These are phyloP conservation scores for Quercus suber DNA, from an alignment of 306 rosid genomes.

Conservation along the genomic window DNA sequence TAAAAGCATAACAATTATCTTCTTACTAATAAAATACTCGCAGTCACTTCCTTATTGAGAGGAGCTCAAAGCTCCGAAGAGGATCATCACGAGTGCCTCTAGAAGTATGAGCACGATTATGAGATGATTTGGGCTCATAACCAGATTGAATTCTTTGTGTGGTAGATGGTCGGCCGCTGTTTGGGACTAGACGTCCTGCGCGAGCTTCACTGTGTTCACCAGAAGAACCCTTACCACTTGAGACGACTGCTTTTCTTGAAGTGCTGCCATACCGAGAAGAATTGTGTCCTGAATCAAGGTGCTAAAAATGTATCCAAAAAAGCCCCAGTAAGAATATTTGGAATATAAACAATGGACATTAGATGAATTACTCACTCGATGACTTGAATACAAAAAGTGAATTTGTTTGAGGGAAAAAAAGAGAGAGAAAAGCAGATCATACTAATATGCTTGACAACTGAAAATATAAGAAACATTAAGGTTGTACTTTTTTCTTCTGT, in stretches of 20 bases:
- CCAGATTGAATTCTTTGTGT: slow-evolving; percentile 50
- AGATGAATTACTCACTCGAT: neutral
- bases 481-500: neutral
- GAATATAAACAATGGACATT: neutral
- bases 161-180: slow-evolving; percentile 53
- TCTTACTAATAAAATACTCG: neutral
- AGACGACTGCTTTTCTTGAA: slow-evolving; percentile 63
- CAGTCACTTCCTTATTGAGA: slow-evolving; percentile 70
- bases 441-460: neutral
- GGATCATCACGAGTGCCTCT: slow-evolving; percentile 79
- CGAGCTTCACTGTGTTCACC: slow-evolving; percentile 69
- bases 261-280: slow-evolving; percentile 81
- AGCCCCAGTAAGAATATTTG: slow-evolving; percentile 1
- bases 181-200: slow-evolving; percentile 42
- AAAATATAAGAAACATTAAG: neutral
- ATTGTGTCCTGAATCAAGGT: slow-evolving; percentile 53
- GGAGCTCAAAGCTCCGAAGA: slow-evolving; percentile 83
- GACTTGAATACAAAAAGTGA: neutral
- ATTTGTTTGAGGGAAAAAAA: neutral
- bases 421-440: neutral
- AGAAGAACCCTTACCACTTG: slow-evolving; percentile 70
- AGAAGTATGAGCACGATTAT: slow-evolving; percentile 34
- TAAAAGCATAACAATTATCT: slow-evolving; percentile 1
- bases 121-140: slow-evolving; percentile 54
- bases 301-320: slow-evolving; percentile 43